Evolutionary conservation across 768 basidiomycete genomes (phyloP), one percentile per base, ranked within the genome.

Genomic region (Fistulinella prunicolor): DNA sequence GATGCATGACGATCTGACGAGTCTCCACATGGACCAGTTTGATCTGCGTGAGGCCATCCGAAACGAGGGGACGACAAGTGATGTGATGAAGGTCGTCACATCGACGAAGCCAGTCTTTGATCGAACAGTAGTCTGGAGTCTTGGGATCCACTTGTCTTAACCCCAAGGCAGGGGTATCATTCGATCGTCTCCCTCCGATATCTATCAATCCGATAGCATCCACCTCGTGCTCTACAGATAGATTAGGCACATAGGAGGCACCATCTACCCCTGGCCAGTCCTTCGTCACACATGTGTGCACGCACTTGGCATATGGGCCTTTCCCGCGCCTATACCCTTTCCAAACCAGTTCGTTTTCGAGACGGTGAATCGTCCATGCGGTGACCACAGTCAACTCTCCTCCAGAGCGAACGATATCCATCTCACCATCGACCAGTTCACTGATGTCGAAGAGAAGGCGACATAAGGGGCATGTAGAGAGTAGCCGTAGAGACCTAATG

Each of bases 401-500:
- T 9, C 23, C 35, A 16, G 9, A 3, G 13, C 6, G 21, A 28
- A 47, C 19, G 2, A 12, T 26, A 6, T 14, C 34, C 21, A 50
- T 32, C 8, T 54, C 51, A 4, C 46, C 35, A 4, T 22, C 44
- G 6, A 21, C 26, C 10, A 59, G 21, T 16, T 38, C 14, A 9
- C 28, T 56, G 14, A 39, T 38, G 34, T 56, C 17, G 42, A 59
- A 53, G 6, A 50, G 39, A 13, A 59, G 43, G 24, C 54, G 50
- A 24, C 49, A 59, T 12, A 53, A 9, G 12, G 46, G 37, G 17
- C 57, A 51, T 3, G 46, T 46, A 4, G 54, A 44, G 17, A 59
- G 50, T 4, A 55, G 24, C 7, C 32, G 20, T 12, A 58, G 35
- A 5, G 44, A 48, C 16, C 4, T 7, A 4, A 58, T 19, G 20